Base-by-base conservation (phyloP, 768 basidiomycete species). In the Lactarius quietus region DNA sequence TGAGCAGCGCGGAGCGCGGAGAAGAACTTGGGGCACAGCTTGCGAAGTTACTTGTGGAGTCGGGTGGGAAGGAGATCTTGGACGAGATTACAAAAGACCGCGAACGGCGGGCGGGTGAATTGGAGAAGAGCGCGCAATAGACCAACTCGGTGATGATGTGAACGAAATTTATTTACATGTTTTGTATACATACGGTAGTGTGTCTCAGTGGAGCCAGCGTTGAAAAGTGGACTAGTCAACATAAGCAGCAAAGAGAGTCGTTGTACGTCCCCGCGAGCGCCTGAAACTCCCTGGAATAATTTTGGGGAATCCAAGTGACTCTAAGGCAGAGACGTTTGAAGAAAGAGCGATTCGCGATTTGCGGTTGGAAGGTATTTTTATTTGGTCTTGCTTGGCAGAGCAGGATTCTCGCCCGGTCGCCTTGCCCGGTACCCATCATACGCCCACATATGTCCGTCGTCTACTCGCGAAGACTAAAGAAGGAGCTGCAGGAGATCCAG, bases 11-110 rank as follows among this genome's bases (percentile, higher is more conserved):
- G 3, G 79, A 80, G 66, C 87, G 91, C 17, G 91, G 87, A 0
- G 90, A 93, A 73, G 77, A 73, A 45, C 72, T 92, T 35, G 96
- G 96, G 8, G 79, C 76, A 52, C 79, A 76, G 54, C 77, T 96
- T 38, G 97, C 92, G 5, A 76, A 75, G 68, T 75, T 77, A 8
- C 74, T 99, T 62, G 81, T 90, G 52, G 82, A 83, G 10, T 78
- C 76, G 1, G 96, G 96, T 0, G 96, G 91, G 23, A 83, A 81
- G 70, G 82, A 80, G 65, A 91, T 99, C 69, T 73, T 99, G 74
- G 87, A 92, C 43, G 91, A 92, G 62, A 91, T 99, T 70, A 89
- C 84, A n/a, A 73, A 72, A 60, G 88, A 92, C 71, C 80, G 89
- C 67, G 81, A 78, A 56, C 76, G 75, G 38, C 76, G 84, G 59